phyloP scores from a whole-genome alignment of 805 yeast genomes.

The Candida nemodendra region DNA sequence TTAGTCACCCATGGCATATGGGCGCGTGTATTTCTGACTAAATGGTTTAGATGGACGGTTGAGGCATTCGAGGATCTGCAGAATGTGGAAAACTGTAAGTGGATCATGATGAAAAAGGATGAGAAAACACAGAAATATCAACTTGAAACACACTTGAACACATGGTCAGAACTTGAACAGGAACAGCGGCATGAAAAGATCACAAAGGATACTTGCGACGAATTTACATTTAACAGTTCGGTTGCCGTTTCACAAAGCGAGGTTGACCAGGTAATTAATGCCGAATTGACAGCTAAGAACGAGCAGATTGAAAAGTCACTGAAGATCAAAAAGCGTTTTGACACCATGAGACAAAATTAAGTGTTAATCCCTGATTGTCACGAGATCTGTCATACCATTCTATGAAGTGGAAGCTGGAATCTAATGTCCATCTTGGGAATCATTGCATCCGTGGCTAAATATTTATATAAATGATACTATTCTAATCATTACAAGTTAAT shows the following conservation, averaged over 20 bases:
- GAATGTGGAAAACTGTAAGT: conserved; percentile 83
- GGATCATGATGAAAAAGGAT: conserved; percentile 71
- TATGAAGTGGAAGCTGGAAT: too few relatives aligned
- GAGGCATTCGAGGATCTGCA: conserved; percentile 82
- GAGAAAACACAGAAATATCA: conserved; percentile 48
- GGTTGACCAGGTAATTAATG: conserved; percentile 33
- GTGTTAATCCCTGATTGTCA: too few relatives aligned
- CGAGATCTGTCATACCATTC: too few relatives aligned
- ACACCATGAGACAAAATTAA: conserved; percentile 9
- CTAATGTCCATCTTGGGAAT: too few relatives aligned
- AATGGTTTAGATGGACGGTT: conserved; percentile 92
- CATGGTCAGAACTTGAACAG: conserved; percentile 64
- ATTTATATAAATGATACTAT: too few relatives aligned
- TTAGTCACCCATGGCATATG: conserved; percentile 92
- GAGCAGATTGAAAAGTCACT: conserved; percentile 43
- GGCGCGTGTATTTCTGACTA: conserved; percentile 90
- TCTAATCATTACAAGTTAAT: too few relatives aligned
- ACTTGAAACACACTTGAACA: conserved; percentile 59
- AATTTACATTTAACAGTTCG: conserved; percentile 23
- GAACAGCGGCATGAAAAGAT: conserved; percentile 22
- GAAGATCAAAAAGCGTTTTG: conserved; percentile 40
- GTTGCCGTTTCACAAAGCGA: conserved; percentile 25
- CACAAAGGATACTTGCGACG: conserved; percentile 25
- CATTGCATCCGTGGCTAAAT: too few relatives aligned
- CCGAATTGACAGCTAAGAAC: conserved; percentile 45